Evolutionary conservation across 306 rosid species (phyloP).

Genomic region (Oxytropis ochrocephala): DNA sequence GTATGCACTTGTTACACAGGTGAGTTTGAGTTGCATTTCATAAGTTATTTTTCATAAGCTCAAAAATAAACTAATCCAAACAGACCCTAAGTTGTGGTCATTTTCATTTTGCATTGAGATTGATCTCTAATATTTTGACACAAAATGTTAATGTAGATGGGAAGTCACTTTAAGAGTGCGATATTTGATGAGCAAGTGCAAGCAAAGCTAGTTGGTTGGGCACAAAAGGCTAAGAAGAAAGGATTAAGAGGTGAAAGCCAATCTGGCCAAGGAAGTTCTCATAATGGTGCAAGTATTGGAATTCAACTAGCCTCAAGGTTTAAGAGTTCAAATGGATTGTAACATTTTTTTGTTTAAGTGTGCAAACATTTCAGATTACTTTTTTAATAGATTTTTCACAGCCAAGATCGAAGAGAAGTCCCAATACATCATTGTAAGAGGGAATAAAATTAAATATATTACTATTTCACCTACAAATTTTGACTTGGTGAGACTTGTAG

Average conservation of each 20-base stretch:
- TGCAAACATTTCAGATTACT: too few species aligned
- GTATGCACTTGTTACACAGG: slow-evolving; percentile 84
- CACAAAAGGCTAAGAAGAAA: slow-evolving; percentile 55
- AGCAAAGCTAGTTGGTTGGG: slow-evolving; percentile 68
- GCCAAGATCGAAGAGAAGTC: too few species aligned
- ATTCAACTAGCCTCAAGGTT: slow-evolving; percentile 42
- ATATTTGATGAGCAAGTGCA: slow-evolving; percentile 77
- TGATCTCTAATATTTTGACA: neutral
- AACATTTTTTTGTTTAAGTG: too few species aligned
- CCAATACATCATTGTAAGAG: too few species aligned
- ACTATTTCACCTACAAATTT: too few species aligned
- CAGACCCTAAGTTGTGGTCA: neutral
- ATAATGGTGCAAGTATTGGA: slow-evolving; percentile 18
- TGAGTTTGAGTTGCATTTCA: slow-evolving; percentile 27
- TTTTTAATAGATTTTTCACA: too few species aligned
- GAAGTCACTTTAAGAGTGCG: slow-evolving; percentile 57
- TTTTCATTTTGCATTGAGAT: neutral
- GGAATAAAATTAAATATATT: too few species aligned
- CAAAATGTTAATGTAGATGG: slow-evolving; percentile 60
- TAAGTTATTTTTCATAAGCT: too few species aligned
- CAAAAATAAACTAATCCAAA: too few species aligned
- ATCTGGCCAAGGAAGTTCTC: slow-evolving; percentile 32
- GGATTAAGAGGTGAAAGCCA: slow-evolving; percentile 23
- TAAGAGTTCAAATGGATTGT: neutral
- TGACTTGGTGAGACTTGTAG: too few species aligned